Evolutionary conservation across 345 rosid species (phyloP).

Genomic region (Chamaenerion angustifolium): DNA sequence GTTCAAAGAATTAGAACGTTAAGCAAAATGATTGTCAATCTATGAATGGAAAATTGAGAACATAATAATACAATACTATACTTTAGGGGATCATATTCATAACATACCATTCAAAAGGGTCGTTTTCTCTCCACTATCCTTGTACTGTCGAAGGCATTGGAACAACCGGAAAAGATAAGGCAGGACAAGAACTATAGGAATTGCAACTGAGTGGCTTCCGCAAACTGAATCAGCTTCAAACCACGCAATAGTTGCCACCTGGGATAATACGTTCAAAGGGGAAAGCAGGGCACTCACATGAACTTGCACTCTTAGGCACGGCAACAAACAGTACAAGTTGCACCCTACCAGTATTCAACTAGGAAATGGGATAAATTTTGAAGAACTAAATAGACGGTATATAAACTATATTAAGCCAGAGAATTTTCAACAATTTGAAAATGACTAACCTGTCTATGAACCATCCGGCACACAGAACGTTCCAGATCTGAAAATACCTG

Average conservation of each 20-base stretch:
- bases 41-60: too few species aligned
- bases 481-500: slow-evolving; percentile 94
- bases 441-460: slow-evolving; percentile 69
- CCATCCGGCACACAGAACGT: slow-evolving; percentile 92
- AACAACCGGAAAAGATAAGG: slow-evolving; percentile 82
- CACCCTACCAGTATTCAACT: too few species aligned
- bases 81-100: slow-evolving; percentile 3
- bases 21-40: too few species aligned
- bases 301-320: too few species aligned
- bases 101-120: slow-evolving; percentile 63
- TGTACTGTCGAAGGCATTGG: slow-evolving; percentile 90
- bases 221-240: slow-evolving; percentile 98
- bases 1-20: too few species aligned
- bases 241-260: slow-evolving; percentile 99
- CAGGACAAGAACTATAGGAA: slow-evolving; percentile 86
- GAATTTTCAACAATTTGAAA: slow-evolving; percentile 1
- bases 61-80: not conserved
- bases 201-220: slow-evolving; percentile 82
- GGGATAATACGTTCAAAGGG: not conserved
- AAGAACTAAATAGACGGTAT: too few species aligned
- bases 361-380: too few species aligned
- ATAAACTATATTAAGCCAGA: not conserved
- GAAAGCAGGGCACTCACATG: too few species aligned
- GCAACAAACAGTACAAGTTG: too few species aligned
- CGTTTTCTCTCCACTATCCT: slow-evolving; percentile 65